Base-by-base conservation (phyloP, 805 yeast species). In the Candida germanica region DNA sequence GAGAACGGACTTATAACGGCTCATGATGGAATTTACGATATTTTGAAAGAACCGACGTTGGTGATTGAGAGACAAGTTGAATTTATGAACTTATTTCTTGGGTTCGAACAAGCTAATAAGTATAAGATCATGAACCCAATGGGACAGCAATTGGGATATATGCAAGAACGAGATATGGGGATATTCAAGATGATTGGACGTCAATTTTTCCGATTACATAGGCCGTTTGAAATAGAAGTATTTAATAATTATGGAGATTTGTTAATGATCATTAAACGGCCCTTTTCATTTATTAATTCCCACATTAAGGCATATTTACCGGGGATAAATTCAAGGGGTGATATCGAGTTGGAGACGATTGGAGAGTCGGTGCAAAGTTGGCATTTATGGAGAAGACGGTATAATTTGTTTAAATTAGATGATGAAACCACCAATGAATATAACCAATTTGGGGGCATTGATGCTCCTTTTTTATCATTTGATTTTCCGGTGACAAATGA, bases 281-380 rank as follows among this genome's bases (percentile, higher is more conserved):
- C 89, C 4, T 91, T 93, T 53, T 80, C 93, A 24, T 77, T 85
- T 51, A 85, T 93, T 46, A 93, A 93, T 56, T 87, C 96, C 1
- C 91, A 83, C 51, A 84, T 93, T 47, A 83, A 83, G 53, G 78
- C 83, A 2, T 66, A 75, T 6, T 56, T 83, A 31, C 94, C 95
- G 0, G 73, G 76, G 1, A 58, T 60, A 35, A 66, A 58, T 39
- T 35, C 40, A 5, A 46, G 61, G 24, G 64, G 69, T 31, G 51
- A 62, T 15, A 47, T 61, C 8, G 61, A 68, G 39, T 59, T 61
- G 26, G 77, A 71, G 31, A 63, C 62, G 10, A 64, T 93, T 13
- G 98, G 98, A 1, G 97, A 91, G 56, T 75, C 87, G 18, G 78
- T 84, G 4, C 98, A 93, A 59, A 80, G 83, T 46, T 93, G 96